Evolutionary conservation across 2,329 filamentous ascomycete genomes (phyloP), one percentile per base, ranked within the genome.

Genomic region (Colletotrichum nymphaeae): DNA sequence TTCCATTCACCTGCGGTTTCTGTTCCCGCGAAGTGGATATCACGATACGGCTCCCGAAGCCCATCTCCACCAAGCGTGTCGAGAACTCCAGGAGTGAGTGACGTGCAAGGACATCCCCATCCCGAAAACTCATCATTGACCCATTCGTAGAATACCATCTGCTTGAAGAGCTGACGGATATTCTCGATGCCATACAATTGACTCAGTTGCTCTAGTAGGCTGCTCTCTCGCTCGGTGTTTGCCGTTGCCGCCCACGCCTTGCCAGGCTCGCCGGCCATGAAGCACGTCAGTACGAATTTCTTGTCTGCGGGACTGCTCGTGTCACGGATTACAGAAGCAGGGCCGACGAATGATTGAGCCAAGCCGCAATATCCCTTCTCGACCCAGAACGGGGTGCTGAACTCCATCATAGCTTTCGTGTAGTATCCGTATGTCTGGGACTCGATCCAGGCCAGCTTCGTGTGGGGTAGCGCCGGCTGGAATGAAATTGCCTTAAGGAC

Each of bases 1-100:
- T 86, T 87, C 88, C 88, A 90, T 70, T 87, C 84, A 2, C 76
- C 81, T 0, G 85, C 83, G 1, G 85, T 87, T 80, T 91, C 89
- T 0, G 88, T 89, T 0, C 89, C 88, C 2, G 84, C 87, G 75
- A 90, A 91, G 16, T 71, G 67, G 24, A 73, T 19, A 28, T 86
- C 81, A 5, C 84, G 80, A 60, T 79, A 78, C 0, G 79, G 76
- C 35, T 81, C 77, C n/a, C 83, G 77, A 11, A 87, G 73, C 5
- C 77, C 77, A 12, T 82, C 77, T 1, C 79, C 78, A 2, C 77
- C 81, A 1, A 80, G 76, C 1, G 77, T 75, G 4, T 78, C 79
- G 9, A 86, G 75, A 4, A 86, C 80, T 0, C 84, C 85, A 0
- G 85, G 85, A 0, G 79, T 53, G 42, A 84, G 75, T 0, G 78